Conservation (phyloP, 306 rosid genomes). For the Mimosa pudica region DNA sequence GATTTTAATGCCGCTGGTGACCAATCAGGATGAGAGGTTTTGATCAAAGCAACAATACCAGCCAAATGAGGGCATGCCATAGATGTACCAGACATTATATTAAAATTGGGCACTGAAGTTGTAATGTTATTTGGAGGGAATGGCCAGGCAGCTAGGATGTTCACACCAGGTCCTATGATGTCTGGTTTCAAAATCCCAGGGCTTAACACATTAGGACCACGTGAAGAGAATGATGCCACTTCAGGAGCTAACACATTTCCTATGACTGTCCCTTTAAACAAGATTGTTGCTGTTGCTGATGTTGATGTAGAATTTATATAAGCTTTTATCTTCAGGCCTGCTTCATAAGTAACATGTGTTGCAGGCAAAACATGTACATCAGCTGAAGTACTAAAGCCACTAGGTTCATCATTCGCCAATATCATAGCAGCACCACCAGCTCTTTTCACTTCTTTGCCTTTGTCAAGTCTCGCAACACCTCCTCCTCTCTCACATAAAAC, state of each 20-base stretch:
- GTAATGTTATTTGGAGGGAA: constrained; percentile 50
- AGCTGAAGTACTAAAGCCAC: constrained; percentile 51
- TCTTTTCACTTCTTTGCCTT: constrained; percentile 68
- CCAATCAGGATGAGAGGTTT: constrained; percentile 76
- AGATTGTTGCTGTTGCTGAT: constrained; percentile 63
- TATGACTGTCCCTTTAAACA: constrained; percentile 61
- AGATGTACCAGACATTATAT: constrained; percentile 73
- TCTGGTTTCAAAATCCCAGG: constrained; percentile 86
- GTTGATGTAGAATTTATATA: constrained; percentile 62
- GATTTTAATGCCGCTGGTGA: constrained; percentile 86
- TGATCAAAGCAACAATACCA: constrained; percentile 76
- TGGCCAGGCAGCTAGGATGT: constrained; percentile 74
- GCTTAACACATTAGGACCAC: constrained; percentile 70
- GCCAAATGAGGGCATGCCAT: constrained; percentile 90
- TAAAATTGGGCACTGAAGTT: constrained; percentile 51
- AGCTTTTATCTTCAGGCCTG: constrained; percentile 57
- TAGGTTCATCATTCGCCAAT: constrained; percentile 51
- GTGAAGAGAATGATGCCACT: constrained; percentile 67
- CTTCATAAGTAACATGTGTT: constrained; percentile 57
- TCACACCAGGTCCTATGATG: constrained; percentile 64
- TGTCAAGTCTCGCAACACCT: constrained; percentile 50
- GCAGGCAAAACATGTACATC: constrained; percentile 71
- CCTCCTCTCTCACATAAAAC: constrained; percentile 74
- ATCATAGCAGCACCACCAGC: constrained; percentile 73
- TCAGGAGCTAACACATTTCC: constrained; percentile 55